These are phyloP conservation scores for Taiozyma sp. DNA, from an alignment of 1,139 yeast genomes.

Conservation along the genomic window DNA sequence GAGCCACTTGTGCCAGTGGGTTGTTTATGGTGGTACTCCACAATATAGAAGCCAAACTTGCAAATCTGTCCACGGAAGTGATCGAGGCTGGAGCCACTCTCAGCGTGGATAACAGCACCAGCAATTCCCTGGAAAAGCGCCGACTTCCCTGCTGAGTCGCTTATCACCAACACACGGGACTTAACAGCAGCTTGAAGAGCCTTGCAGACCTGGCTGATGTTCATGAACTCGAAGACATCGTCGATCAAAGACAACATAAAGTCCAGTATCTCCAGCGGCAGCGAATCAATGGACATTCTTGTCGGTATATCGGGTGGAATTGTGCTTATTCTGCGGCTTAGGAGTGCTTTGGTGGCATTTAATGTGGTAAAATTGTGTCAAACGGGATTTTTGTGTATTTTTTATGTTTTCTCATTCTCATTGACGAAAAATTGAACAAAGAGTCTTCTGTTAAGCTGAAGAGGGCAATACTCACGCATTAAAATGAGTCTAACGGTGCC, in stretches of 20 bases:
- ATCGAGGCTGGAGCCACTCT: background rate
- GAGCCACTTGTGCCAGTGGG: constrained; percentile 3
- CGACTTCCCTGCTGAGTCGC: constrained; percentile 12
- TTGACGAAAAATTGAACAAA: no score
- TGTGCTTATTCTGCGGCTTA: background rate
- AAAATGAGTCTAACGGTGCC: background rate
- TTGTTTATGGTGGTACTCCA: constrained; percentile 7
- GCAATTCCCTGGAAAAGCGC: constrained; percentile 10
- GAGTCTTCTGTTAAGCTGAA: background rate
- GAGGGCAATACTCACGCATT: background rate
- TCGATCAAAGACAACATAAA: constrained; percentile 7
- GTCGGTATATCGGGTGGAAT: background rate
- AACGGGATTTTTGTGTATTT: background rate
- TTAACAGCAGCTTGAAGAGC: constrained; percentile 10
- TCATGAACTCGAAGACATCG: constrained; percentile 14
- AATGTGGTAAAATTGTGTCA: background rate
- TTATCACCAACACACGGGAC: constrained; percentile 13
- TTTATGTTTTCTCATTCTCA: background rate
- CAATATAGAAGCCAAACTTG: constrained; percentile 8
- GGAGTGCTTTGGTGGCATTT: background rate
- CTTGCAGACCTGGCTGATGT: constrained; percentile 8
- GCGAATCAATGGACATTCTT: constrained; percentile 3
- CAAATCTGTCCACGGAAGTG: constrained; percentile 1
- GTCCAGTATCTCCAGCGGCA: constrained; percentile 9
- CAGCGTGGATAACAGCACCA: constrained; percentile 4